Evolutionary conservation across 495 filamentous ascomycete genomes (phyloP), one percentile per base, ranked within the genome.

Genomic region (Hypoxylon intermedium): DNA sequence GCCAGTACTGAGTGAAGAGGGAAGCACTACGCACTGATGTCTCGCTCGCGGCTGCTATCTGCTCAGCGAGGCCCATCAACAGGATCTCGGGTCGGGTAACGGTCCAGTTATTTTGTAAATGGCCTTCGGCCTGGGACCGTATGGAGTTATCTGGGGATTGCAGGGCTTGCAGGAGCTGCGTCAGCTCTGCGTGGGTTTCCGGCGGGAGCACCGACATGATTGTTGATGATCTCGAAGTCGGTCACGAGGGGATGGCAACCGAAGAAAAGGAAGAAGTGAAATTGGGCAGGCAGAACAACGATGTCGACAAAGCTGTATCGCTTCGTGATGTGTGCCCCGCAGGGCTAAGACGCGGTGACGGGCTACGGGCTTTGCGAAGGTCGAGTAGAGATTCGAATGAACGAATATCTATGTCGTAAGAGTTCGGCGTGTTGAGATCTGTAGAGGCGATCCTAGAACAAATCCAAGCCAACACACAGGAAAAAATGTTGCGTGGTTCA

Each of bases 31-130:
- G 76, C 81, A 93, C 92, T 50, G 80, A 77, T 49, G 86, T 67
- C 65, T 92, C 87, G 58, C 83, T 79, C 16, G 89, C 81, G 13
- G 79, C 84, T 63, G 88, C 84, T 67, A 96, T 88, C 76, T 98
- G 93, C 75, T 99, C 95, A 15, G 87, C 91, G 64, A 99, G 75
- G 52, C 92, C 95, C 88, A 97, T 91, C 73, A 99, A 76, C 31
- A 98, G 77, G 58, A 94, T 80, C 63, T 96, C 92, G 30, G 95
- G 93, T 36, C 87, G 83, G 15, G 82, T 81, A 47, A 78, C 80
- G 33, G 92, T 86, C 94, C 94, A 99, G 74, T 92, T 89, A 74
- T 85, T 88, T 69, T 89, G 91, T 57, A 99, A 77, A 71, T 90
- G 86, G 44, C 93, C 91, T 75, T 99, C 95, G 43, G 93, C 92